These are phyloP conservation scores for Elymus sibiricus DNA, from an alignment of 176 grass and related monocot species.

Conservation along the genomic window DNA sequence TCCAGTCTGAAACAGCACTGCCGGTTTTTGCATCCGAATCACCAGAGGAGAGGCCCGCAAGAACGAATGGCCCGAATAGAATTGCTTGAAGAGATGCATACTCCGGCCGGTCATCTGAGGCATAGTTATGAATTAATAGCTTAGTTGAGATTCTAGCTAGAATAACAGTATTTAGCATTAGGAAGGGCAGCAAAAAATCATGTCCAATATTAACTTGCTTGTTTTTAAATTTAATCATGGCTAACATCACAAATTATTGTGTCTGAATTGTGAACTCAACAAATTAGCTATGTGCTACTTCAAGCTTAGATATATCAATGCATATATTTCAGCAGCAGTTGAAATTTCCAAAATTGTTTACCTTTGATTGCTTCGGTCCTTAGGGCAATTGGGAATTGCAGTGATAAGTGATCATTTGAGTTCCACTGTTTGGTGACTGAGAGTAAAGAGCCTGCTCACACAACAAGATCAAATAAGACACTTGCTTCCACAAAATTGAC, in stretches of 20 bases:
- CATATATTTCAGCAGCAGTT: background rate
- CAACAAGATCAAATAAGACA: constrained; percentile 8
- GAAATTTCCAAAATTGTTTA: constrained; percentile 16
- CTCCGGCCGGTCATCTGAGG: constrained; percentile 71
- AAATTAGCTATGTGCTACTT: background rate
- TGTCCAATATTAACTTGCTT: background rate
- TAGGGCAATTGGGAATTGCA: constrained; percentile 56
- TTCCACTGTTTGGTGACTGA: constrained; percentile 67
- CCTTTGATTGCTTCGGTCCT: constrained; percentile 80
- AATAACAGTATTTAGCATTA: background rate
- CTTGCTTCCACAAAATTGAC: background rate
- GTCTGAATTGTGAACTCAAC: background rate
- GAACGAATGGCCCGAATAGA: constrained; percentile 82
- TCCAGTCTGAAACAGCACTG: constrained; percentile 61
- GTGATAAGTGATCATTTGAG: constrained; percentile 58
- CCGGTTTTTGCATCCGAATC: constrained; percentile 56
- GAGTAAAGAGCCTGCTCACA: constrained; percentile 65
- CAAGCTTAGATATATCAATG: background rate
- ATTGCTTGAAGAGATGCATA: constrained; percentile 75
- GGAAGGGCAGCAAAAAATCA: background rate
- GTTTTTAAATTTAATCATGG: background rate
- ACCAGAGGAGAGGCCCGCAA: constrained; percentile 62
- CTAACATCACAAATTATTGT: background rate
- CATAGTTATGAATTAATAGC: constrained; percentile 17
- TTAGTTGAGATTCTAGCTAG: background rate